phyloP scores from a whole-genome alignment of 352 stramenopile genomes.

The Globisporangium viniferum region DNA sequence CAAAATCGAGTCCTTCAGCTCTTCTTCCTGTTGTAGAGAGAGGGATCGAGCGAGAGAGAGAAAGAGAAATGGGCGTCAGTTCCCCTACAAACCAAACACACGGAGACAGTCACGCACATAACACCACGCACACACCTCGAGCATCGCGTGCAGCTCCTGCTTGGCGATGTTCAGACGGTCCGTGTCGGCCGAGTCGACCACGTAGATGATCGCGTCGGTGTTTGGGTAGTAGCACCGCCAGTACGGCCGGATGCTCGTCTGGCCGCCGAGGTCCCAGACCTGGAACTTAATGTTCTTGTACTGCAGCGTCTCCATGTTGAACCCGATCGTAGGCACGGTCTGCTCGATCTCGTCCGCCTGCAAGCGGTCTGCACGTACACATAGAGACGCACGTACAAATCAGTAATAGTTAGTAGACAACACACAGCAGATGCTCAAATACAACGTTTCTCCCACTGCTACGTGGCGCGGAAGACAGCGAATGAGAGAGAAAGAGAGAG shows the following conservation, averaged over 20 bases:
- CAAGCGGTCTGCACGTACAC: slow-evolving; percentile 50
- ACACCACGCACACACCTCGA: slow-evolving; percentile 68
- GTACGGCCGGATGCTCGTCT: slow-evolving; percentile 99
- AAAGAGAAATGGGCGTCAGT: not conserved
- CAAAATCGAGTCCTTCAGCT: slow-evolving; percentile 98
- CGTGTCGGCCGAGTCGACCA: slow-evolving; percentile 95
- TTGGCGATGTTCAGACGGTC: slow-evolving; percentile 97
- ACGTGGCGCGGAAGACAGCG: not conserved
- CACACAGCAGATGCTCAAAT: not conserved
- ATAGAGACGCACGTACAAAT: not conserved
- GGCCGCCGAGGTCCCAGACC: slow-evolving; percentile 99
- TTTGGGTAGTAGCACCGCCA: slow-evolving; percentile 99
- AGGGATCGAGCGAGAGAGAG: slow-evolving; percentile 4
- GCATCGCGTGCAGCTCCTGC: slow-evolving; percentile 97
- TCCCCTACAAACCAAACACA: not conserved
- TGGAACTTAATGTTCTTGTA: slow-evolving; percentile 96
- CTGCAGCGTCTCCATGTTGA: slow-evolving; percentile 94
- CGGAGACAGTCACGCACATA: not conserved
- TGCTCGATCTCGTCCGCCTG: slow-evolving; percentile 95
- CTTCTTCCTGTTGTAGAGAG: slow-evolving; percentile 89
- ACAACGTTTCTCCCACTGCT: not conserved
- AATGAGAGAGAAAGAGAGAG: not conserved
- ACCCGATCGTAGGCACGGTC: slow-evolving; percentile 99
- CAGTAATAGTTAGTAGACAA: not conserved
- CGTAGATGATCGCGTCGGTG: slow-evolving; percentile 97